These are phyloP conservation scores for Suhomyces kilbournensis DNA, from an alignment of 805 yeast species.

Conservation along the genomic window DNA sequence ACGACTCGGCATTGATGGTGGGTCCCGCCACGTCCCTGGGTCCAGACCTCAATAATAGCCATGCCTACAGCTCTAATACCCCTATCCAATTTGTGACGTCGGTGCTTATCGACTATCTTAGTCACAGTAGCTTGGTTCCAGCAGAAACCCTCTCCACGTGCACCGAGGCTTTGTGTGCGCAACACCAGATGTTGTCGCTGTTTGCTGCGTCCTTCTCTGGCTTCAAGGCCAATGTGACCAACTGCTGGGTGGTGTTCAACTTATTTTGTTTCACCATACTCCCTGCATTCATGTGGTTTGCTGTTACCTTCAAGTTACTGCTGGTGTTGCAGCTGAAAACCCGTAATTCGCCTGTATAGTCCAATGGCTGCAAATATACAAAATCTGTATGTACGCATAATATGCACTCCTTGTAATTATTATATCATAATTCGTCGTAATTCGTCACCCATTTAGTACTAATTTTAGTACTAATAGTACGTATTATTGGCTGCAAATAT, in stretches of 20 bases:
- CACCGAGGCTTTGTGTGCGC: slow-evolving; percentile 5
- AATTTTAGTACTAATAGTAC: background rate
- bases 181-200: slow-evolving; percentile 1
- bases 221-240: slow-evolving; percentile 11
- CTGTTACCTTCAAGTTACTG: slow-evolving; percentile 14
- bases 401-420: no score
- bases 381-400: background rate
- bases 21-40: background rate
- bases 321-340: background rate
- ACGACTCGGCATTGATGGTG: background rate
- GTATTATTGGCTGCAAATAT: background rate
- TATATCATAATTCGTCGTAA: no score
- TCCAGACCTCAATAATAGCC: background rate
- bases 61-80: background rate
- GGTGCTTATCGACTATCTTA: slow-evolving; percentile 15
- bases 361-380: background rate
- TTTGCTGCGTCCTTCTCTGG: slow-evolving; percentile 5
- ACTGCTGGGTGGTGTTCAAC: slow-evolving; percentile 18
- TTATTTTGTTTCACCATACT: slow-evolving; percentile 17
- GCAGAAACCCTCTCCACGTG: slow-evolving; percentile 5
- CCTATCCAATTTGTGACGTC: slow-evolving; percentile 15
- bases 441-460: background rate
- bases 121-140: slow-evolving; percentile 8
- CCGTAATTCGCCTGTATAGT: background rate
- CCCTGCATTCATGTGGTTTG: slow-evolving; percentile 22